These are phyloP conservation scores for Hygrophoropsis aurantiaca DNA, from an alignment of 768 basidiomycete species.

Conservation along the genomic window DNA sequence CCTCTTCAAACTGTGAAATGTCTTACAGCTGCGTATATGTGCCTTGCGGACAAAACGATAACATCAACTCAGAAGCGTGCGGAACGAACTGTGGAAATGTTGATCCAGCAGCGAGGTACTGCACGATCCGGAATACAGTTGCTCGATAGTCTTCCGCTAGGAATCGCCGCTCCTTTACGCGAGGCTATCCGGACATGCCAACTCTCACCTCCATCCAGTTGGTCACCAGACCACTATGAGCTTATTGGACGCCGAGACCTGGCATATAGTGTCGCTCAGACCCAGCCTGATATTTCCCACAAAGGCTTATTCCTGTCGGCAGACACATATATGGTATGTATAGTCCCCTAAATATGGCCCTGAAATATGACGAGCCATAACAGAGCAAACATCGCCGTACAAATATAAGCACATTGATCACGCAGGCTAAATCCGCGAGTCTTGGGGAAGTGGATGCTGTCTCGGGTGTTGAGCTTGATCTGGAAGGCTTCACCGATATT, in stretches of 20 bases:
- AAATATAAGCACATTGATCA: constrained; percentile 52
- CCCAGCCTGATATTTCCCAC: constrained; percentile 28
- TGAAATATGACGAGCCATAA: background rate
- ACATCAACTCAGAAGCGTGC: constrained; percentile 61
- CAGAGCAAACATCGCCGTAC: constrained; percentile 53
- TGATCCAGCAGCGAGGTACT: constrained; percentile 43
- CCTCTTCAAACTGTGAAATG: constrained; percentile 54
- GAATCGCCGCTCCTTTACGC: constrained; percentile 73
- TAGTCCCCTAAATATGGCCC: background rate
- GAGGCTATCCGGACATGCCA: constrained; percentile 89
- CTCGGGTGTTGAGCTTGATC: constrained; percentile 71
- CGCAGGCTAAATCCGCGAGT: constrained; percentile 49
- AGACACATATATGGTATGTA: constrained; percentile 30
- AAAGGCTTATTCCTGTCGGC: constrained; percentile 29
- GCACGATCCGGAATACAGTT: constrained; percentile 46
- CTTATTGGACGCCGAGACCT: constrained; percentile 31
- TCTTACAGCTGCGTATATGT: constrained; percentile 56
- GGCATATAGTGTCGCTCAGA: constrained; percentile 30
- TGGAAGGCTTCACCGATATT: constrained; percentile 75
- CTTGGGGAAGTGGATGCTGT: constrained; percentile 56
- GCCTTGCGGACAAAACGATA: constrained; percentile 54
- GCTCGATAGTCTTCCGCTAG: constrained; percentile 60
- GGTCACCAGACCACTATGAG: constrained; percentile 50
- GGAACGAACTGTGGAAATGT: constrained; percentile 57
- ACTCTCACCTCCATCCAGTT: constrained; percentile 68